phyloP scores from a whole-genome alignment of 176 grass and related monocot genomes.

The Phragmites australis region DNA sequence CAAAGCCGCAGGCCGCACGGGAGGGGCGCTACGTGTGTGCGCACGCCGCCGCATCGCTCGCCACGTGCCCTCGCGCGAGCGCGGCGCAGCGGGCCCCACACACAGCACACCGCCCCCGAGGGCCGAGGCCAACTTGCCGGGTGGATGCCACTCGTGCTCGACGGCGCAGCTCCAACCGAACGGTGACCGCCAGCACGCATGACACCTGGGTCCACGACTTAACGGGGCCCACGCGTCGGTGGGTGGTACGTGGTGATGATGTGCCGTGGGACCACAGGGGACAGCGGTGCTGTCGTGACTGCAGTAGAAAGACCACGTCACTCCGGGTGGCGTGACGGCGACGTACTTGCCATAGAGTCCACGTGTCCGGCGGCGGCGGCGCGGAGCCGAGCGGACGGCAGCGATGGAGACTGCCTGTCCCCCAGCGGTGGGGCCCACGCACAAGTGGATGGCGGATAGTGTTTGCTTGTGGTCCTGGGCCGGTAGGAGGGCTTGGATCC shows the following conservation, averaged over 20 bases:
- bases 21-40: constrained; percentile 21
- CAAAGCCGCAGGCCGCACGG: neutral
- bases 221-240: neutral
- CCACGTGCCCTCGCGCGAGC: constrained; percentile 36
- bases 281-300: neutral
- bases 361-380: neutral
- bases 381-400: constrained; percentile 9
- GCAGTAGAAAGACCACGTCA: constrained; percentile 34
- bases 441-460: constrained; percentile 40
- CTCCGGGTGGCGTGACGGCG: neutral
- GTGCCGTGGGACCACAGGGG: too few relatives aligned
- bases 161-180: neutral
- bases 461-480: neutral
- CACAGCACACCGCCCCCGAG: constrained; percentile 35
- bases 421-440: neutral
- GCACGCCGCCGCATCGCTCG: constrained; percentile 51
- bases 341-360: constrained; percentile 10
- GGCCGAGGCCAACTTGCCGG: constrained; percentile 20
- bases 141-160: neutral
- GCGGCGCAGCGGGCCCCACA: neutral
- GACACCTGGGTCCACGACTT: neutral
- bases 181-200: fast-evolving
- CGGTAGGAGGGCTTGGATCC: neutral
- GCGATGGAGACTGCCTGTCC: constrained; percentile 10
- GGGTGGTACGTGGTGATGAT: too few relatives aligned